Percentiles rank a stretch among this genome's conserved stretches.
These are phyloP conservation scores for Vicia faba DNA, from an alignment of 306 rosid genomes.

Conservation along the genomic window DNA sequence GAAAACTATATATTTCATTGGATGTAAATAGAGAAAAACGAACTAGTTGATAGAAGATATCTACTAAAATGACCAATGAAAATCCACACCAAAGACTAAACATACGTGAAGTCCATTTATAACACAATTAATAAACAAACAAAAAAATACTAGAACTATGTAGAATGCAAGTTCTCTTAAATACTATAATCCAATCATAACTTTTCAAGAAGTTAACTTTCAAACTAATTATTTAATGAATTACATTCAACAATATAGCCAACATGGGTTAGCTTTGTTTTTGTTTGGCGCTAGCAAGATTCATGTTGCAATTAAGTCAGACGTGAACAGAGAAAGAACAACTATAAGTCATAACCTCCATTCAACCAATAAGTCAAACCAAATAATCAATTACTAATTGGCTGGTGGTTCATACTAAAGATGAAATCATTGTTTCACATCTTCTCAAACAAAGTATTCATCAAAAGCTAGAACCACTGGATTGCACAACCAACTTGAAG, in stretches of 20 bases:
- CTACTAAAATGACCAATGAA: background rate
- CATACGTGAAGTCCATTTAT: background rate
- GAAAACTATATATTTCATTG: background rate
- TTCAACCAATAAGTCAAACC: constrained; percentile 38
- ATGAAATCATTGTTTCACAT: background rate
- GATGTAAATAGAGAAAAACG: background rate
- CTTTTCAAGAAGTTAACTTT: background rate
- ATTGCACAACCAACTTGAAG: background rate
- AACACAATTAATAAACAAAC: background rate
- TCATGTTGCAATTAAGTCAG: background rate
- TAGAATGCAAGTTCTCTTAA: background rate
- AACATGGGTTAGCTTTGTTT: background rate
- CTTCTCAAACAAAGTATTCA: constrained; percentile 6
- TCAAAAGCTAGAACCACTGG: constrained; percentile 4
- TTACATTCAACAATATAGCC: too few species aligned
- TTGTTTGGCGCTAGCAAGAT: background rate
- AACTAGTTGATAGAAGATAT: background rate
- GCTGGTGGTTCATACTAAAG: background rate
- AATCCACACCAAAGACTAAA: background rate
- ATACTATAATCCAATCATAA: background rate
- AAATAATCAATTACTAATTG: constrained; percentile 33
- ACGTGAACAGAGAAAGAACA: too few species aligned
- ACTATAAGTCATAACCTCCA: constrained; percentile 39
- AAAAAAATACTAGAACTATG: background rate
- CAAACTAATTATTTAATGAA: background rate